phyloP scores from a whole-genome alignment of 2,329 filamentous ascomycete species.

The Furcasterigmium furcatum region DNA sequence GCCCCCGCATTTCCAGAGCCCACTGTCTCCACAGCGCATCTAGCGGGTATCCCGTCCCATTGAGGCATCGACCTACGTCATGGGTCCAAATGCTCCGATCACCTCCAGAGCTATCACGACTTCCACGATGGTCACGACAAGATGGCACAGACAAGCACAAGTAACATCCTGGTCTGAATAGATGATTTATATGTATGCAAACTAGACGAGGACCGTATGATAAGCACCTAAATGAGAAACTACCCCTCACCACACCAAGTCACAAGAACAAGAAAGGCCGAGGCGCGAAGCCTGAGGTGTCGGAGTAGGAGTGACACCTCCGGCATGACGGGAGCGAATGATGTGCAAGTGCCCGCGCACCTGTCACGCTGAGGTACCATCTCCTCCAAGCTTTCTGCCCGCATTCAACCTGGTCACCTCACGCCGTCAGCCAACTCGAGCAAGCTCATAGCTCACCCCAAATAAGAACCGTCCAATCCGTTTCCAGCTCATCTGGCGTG shows the following conservation, averaged over 20 bases:
- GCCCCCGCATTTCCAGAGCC: not conserved
- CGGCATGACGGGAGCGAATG: not conserved
- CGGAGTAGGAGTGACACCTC: not conserved
- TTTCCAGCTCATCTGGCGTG: conserved; percentile 3
- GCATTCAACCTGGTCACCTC: not conserved
- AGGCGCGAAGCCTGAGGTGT: no score
- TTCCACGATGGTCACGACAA: not conserved
- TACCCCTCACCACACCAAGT: no score
- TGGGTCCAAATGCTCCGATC: no score
- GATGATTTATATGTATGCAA: no score
- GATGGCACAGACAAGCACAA: no score
- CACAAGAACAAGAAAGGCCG: no score
- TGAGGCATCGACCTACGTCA: no score
- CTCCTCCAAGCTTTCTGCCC: not conserved
- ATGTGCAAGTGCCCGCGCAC: not conserved
- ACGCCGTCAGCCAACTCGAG: not conserved
- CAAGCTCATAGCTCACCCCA: not conserved
- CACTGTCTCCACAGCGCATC: no score
- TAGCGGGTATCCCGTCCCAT: no score
- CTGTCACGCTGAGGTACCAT: not conserved
- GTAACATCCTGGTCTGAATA: no score
- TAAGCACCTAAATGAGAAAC: no score
- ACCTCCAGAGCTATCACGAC: not conserved
- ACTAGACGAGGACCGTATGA: no score
- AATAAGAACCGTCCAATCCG: conserved; percentile 10